These are phyloP conservation scores for Psophocarpus tetragonolobus DNA, from an alignment of 306 rosid species.

Conservation along the genomic window DNA sequence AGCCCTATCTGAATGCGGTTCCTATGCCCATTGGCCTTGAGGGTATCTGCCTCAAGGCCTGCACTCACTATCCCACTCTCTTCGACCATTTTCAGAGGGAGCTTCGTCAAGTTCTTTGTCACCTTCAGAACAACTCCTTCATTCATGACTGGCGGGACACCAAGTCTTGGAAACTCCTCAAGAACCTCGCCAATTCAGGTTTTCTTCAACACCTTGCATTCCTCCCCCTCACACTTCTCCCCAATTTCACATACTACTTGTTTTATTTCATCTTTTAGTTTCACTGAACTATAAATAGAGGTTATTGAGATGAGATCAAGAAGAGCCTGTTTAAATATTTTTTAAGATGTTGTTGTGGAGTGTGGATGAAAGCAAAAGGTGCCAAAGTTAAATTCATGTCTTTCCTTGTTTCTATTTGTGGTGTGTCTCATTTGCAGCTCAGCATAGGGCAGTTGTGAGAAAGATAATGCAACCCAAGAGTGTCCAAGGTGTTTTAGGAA, in stretches of 20 bases:
- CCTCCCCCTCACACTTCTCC: not conserved
- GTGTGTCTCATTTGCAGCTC: slow-evolving; percentile 44
- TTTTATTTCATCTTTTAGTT: no score
- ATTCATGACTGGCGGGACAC: slow-evolving; percentile 54
- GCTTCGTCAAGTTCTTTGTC: slow-evolving; percentile 68
- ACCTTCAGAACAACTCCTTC: slow-evolving; percentile 44
- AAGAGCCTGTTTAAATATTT: no score
- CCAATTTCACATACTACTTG: no score
- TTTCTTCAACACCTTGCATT: not conserved
- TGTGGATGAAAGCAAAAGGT: not conserved
- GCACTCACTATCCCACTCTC: slow-evolving; percentile 76
- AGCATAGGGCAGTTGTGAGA: slow-evolving; percentile 73
- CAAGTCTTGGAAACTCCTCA: slow-evolving; percentile 72
- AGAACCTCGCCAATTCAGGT: slow-evolving; percentile 76
- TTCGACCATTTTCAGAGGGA: slow-evolving; percentile 88
- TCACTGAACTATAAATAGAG: no score
- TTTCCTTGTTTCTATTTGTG: not conserved
- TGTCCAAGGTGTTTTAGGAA: slow-evolving; percentile 65
- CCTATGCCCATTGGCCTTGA: slow-evolving; percentile 83
- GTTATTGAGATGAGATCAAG: no score
- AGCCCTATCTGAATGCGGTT: slow-evolving; percentile 68
- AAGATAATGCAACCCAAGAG: slow-evolving; percentile 48
- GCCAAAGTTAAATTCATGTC: no score
- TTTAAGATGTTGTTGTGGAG: not conserved
- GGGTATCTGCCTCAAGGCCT: slow-evolving; percentile 63